These are phyloP conservation scores for Panicum miliaceum DNA, from an alignment of 176 grass and related monocot genomes.

Conservation along the genomic window DNA sequence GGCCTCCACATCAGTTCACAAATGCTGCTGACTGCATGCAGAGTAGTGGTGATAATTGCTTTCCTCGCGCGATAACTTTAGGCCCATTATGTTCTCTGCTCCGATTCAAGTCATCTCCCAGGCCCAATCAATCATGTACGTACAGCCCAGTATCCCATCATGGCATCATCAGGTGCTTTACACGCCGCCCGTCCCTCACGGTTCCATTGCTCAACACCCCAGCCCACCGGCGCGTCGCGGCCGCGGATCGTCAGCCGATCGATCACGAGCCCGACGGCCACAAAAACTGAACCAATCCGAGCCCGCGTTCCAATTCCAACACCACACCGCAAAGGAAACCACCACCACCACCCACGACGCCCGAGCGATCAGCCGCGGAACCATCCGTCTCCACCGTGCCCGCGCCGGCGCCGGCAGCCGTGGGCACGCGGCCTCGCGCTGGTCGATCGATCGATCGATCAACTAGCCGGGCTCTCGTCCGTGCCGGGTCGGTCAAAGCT, in stretches of 20 bases:
- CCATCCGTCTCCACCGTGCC: not conserved
- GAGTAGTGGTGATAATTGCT: too few species aligned
- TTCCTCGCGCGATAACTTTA: too few species aligned
- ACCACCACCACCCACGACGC: not conserved
- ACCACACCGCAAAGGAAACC: not conserved
- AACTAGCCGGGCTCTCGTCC: too few species aligned
- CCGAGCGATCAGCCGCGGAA: not conserved
- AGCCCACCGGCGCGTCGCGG: not conserved
- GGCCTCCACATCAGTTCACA: too few species aligned
- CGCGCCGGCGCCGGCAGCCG: not conserved
- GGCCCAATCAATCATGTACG: not conserved
- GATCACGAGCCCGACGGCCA: not conserved
- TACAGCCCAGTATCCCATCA: not conserved
- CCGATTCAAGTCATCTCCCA: too few species aligned
- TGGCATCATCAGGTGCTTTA: not conserved
- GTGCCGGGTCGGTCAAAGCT: not conserved
- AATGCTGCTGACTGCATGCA: too few species aligned
- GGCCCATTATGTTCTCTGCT: not conserved
- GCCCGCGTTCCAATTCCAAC: slow-evolving; percentile 12
- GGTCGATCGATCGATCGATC: not conserved
- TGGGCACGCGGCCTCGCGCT: not conserved
- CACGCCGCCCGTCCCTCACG: not conserved
- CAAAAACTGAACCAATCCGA: not conserved
- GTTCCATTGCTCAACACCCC: not conserved
- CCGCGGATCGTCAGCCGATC: not conserved